Percentiles rank a stretch among this genome's conserved stretches.
Conservation (phyloP, 257 asterid genomes). For the Scutellaria baicalensis region DNA sequence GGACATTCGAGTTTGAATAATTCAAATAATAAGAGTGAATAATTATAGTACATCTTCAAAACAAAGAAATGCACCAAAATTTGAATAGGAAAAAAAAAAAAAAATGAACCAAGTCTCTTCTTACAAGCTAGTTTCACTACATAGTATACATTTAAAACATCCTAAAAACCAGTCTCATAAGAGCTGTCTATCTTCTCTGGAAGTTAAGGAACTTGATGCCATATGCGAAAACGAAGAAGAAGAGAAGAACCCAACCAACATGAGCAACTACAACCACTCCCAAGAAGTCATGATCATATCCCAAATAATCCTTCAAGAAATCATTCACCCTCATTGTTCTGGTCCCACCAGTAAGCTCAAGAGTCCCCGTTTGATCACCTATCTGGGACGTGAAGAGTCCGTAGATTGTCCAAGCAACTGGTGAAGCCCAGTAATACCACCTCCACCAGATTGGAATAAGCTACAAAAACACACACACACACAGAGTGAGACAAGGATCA, state of each 20-base stretch:
- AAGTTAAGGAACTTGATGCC: constrained; percentile 83
- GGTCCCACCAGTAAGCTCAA: constrained; percentile 24
- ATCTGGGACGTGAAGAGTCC: constrained; percentile 58
- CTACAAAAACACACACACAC: constrained; percentile 24
- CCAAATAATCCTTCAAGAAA: constrained; percentile 41
- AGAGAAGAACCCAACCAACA: constrained; percentile 77
- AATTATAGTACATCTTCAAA: not conserved
- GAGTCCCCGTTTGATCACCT: constrained; percentile 35
- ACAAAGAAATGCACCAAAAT: not conserved
- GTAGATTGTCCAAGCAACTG: constrained; percentile 72
- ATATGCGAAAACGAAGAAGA: constrained; percentile 72
- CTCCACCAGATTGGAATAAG: constrained; percentile 88
- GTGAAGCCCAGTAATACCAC: constrained; percentile 94
- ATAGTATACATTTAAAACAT: constrained; percentile 9
- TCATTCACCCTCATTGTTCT: constrained; percentile 18
- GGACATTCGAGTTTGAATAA: not conserved
- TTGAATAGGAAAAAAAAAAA: not conserved
- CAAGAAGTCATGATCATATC: constrained; percentile 65
- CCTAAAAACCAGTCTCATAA: not conserved
- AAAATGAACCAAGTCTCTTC: not conserved
- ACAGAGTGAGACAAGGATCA: not conserved
- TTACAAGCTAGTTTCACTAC: constrained; percentile 7
- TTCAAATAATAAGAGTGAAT: not conserved
- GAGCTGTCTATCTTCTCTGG: constrained; percentile 42
- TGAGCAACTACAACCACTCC: constrained; percentile 57